These are phyloP conservation scores for Linum lewisii DNA, from an alignment of 345 rosid species.

Conservation along the genomic window DNA sequence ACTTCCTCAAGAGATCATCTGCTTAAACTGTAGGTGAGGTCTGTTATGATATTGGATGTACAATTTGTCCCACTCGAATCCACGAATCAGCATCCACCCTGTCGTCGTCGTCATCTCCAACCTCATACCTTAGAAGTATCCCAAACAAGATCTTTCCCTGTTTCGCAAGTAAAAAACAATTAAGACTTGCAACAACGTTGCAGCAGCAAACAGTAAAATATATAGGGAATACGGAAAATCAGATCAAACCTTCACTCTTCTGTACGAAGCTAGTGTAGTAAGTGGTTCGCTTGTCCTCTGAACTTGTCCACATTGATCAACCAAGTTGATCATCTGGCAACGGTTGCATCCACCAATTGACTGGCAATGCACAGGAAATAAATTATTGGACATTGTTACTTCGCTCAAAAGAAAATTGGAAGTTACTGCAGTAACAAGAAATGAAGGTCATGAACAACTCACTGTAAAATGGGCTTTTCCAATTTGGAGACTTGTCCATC, in stretches of 20 bases:
- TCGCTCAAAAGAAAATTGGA: background rate
- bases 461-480: constrained; percentile 51
- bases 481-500: constrained; percentile 58
- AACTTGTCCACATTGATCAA: constrained; percentile 43
- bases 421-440: background rate
- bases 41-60: constrained; percentile 28
- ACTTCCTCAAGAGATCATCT: too few species aligned
- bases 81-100: constrained; percentile 25
- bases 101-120: constrained; percentile 2
- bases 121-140: constrained; percentile 41
- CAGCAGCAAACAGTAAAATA: background rate
- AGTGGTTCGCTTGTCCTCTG: constrained; percentile 71
- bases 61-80: constrained; percentile 61
- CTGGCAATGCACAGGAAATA: constrained; percentile 25
- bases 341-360: constrained; percentile 90
- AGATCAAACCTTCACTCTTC: constrained; percentile 64
- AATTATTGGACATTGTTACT: background rate
- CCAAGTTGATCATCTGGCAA: constrained; percentile 72
- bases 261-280: constrained; percentile 72
- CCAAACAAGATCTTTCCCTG: constrained; percentile 96
- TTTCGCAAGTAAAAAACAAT: constrained; percentile 6
- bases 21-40: too few species aligned
- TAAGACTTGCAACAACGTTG: background rate
- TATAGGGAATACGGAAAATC: background rate
- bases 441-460: constrained; percentile 17